Evolutionary conservation across 148 eudicot genomes (phyloP), one percentile per base, ranked within the genome.

Genomic region (Camellia granthamiana): DNA sequence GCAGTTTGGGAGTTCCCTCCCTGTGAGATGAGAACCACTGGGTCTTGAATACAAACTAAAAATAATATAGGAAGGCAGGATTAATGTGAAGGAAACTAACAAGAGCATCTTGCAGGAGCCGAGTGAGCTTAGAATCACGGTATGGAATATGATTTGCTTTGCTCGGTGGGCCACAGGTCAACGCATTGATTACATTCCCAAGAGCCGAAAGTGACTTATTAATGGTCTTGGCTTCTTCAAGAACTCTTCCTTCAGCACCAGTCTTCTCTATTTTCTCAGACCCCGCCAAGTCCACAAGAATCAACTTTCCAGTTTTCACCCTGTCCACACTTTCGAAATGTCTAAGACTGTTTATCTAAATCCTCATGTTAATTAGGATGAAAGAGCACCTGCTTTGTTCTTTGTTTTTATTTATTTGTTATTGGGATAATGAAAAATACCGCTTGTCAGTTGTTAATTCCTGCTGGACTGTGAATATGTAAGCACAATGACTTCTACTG

Each of bases 271-370:
- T 94, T 83, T 93, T 95, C 83, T 95, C 97, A 81, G 98, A 95
- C 75, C 98, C 98, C 23, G 97, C 98, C 86, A 93, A 85, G 90
- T 91, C 97, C 77, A 93, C 97, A 43, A 95, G 97, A 76, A 95
- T 82, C 79, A 95, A 59, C 80, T 95, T 95, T 81, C 93, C 98
- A 49, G 71, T 77, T 83, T 83, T 88, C 30, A 61, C 68, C 90
- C 98, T 95, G 88, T 83, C 59, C 73, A 84, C 59, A 80, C 51
- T 23, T 47, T 71, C 72, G 16, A 41, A 30, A 78, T 69, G 58
- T 23, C 63, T 52, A 19, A 52, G n/a, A 68, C 68, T 18, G 59
- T 72, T 66, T 7, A 43, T 18, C 11, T 69, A 43, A 86, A 61
- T 59, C 6, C 43, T 52, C 15, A 52, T 5, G 47, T n/a, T 10